Evolutionary conservation across 768 basidiomycete species (phyloP).

Genomic region (Lentinula detonsa): DNA sequence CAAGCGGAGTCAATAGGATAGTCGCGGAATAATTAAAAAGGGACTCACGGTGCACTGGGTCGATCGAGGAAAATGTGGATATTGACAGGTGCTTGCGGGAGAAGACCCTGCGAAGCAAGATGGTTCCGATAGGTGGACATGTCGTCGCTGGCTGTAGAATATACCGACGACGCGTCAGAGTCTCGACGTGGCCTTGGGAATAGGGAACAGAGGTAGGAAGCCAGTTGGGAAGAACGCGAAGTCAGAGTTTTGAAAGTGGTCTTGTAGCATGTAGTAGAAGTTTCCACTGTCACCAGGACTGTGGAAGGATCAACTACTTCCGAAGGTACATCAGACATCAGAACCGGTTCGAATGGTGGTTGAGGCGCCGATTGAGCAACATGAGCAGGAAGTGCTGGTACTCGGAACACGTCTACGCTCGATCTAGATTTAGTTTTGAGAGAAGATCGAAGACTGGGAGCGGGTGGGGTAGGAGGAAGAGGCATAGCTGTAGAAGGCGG

Average conservation of each 20-base stretch:
- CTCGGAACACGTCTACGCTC: conserved; percentile 33
- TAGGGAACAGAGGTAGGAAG: conserved; percentile 47
- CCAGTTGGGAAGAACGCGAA: conserved; percentile 64
- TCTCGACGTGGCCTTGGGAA: conserved; percentile 26
- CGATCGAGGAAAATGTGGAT: conserved; percentile 78
- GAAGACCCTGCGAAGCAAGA: conserved; percentile 52
- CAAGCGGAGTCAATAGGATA: conserved; percentile 1
- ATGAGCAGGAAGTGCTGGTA: conserved; percentile 44
- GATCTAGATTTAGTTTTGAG: conserved; percentile 28
- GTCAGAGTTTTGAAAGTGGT: conserved; percentile 63
- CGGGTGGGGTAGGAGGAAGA: conserved; percentile 20
- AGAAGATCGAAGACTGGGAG: conserved; percentile 27
- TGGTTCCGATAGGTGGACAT: conserved; percentile 58
- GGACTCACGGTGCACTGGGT: conserved; percentile 69
- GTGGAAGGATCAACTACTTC: conserved; percentile 48
- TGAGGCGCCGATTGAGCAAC: conserved; percentile 35
- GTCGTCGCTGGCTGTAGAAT: conserved; percentile 47
- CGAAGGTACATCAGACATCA: conserved; percentile 53
- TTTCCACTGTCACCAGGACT: conserved; percentile 68
- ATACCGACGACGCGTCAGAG: conserved; percentile 50
- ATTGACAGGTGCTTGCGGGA: conserved; percentile 35
- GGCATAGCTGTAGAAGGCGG: background rate
- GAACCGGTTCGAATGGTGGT: conserved; percentile 59
- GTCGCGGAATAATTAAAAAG: background rate
- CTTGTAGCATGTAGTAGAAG: conserved; percentile 57